Conservation (phyloP, 306 rosid species). For the Fragaria iinumae region DNA sequence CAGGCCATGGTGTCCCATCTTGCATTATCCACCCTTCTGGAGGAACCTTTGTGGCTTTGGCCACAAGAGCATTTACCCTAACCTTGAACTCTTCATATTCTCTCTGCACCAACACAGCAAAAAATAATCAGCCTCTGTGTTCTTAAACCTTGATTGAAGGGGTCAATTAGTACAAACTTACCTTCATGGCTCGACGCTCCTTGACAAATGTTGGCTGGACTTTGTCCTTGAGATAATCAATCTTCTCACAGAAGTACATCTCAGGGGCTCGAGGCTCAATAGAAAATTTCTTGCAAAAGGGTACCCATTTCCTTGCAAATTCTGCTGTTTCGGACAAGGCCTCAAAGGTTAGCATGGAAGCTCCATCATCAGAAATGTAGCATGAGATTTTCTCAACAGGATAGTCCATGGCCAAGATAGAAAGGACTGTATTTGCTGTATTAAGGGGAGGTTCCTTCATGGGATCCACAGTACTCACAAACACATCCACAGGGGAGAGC, state of each 20-base stretch:
- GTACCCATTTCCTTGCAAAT: constrained; percentile 92
- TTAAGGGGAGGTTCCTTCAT: constrained; percentile 95
- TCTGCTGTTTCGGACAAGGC: constrained; percentile 86
- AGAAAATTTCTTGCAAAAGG: constrained; percentile 80
- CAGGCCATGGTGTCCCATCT: constrained; percentile 99
- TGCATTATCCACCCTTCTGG: constrained; percentile 97
- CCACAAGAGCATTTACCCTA: constrained; percentile 83
- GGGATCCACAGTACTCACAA: constrained; percentile 97
- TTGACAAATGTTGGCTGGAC: constrained; percentile 97
- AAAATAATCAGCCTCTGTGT: not conserved
- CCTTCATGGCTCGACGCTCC: constrained; percentile 97
- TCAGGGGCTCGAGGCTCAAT: constrained; percentile 94
- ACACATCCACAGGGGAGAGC: constrained; percentile 83
- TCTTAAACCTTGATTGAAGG: not conserved
- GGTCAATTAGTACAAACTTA: constrained; percentile 18
- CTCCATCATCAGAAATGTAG: constrained; percentile 93
- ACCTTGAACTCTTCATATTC: constrained; percentile 96
- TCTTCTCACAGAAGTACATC: constrained; percentile 82
- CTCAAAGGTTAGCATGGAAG: constrained; percentile 93
- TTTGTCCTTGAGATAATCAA: constrained; percentile 88
- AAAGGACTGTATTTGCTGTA: constrained; percentile 85
- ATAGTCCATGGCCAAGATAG: constrained; percentile 88
- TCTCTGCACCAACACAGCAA: constrained; percentile 53
- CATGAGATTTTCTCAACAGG: constrained; percentile 89
- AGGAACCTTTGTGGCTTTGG: constrained; percentile 85